These are phyloP conservation scores for Termitomyces sp. DNA, from an alignment of 768 basidiomycete species.

Conservation along the genomic window DNA sequence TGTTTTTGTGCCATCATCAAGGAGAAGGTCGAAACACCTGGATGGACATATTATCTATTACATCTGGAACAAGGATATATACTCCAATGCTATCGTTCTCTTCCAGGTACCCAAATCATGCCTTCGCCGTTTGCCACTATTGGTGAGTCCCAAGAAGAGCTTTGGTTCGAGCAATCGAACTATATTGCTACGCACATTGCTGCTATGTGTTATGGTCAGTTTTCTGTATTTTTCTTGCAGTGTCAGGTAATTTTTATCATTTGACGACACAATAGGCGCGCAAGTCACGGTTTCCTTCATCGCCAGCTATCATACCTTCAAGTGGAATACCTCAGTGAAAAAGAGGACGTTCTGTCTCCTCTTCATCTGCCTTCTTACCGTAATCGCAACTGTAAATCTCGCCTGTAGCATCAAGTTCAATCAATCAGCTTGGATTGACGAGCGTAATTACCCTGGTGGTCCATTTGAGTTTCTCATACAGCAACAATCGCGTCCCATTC, in stretches of 20 bases:
- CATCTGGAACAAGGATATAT: neutral
- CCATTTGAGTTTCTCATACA: conserved; percentile 23
- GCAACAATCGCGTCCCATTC: conserved; percentile 18
- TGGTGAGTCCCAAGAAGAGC: conserved; percentile 6
- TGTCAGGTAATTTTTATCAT: neutral
- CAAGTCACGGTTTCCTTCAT: conserved; percentile 13
- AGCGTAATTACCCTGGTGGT: conserved; percentile 26
- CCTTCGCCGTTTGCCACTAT: neutral
- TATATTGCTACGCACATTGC: conserved; percentile 15
- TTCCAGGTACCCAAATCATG: neutral
- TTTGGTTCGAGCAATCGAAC: conserved; percentile 18
- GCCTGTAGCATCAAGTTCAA: conserved; percentile 16
- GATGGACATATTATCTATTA: no score
- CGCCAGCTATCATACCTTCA: conserved; percentile 7
- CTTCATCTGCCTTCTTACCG: conserved; percentile 1
- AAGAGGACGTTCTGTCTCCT: neutral
- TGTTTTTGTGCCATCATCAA: no score
- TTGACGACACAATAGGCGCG: conserved; percentile 5
- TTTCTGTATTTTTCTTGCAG: no score
- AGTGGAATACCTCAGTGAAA: conserved; percentile 1
- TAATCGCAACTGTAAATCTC: conserved; percentile 13
- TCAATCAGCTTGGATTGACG: conserved; percentile 25
- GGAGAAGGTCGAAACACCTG: no score
- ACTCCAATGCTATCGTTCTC: neutral
- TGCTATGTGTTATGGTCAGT: conserved; percentile 15